phyloP scores from a whole-genome alignment of 2,329 filamentous ascomycete genomes.

The Alternaria tenuissima region DNA sequence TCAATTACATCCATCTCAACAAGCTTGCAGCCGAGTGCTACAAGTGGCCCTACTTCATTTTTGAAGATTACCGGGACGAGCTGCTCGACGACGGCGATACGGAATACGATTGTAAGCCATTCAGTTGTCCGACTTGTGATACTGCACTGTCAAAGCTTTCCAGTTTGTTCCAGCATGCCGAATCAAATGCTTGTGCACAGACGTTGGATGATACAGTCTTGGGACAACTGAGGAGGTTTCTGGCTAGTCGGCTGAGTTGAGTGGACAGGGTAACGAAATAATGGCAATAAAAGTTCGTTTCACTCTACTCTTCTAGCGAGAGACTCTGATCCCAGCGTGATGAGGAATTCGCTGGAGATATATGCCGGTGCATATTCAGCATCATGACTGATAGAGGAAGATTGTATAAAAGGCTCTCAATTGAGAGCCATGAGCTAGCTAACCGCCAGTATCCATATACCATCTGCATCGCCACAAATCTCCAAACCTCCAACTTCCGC shows the following conservation, averaged over 20 bases:
- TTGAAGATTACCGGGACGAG: not conserved
- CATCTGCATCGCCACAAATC: not conserved
- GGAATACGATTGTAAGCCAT: not conserved
- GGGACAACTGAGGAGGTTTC: not conserved
- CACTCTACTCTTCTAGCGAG: too few relatives aligned
- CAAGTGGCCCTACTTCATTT: not conserved
- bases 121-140: slow-evolving; percentile 6
- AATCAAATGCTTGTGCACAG: slow-evolving; percentile 13
- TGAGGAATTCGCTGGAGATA: too few relatives aligned
- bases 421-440: not conserved
- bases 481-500: not conserved
- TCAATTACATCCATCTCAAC: not conserved
- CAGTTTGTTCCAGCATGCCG: slow-evolving; percentile 16
- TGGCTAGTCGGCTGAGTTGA: not conserved
- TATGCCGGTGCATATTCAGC: not conserved
- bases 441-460: not conserved
- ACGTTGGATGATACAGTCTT: not conserved
- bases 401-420: not conserved
- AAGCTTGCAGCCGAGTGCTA: not conserved
- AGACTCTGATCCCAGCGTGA: too few relatives aligned
- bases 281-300: not conserved
- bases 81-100: not conserved
- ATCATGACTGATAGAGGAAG: not conserved
- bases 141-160: slow-evolving; percentile 5
- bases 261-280: not conserved